Evolutionary conservation across 2,329 filamentous ascomycete genomes (phyloP), one percentile per base, ranked within the genome.

Genomic region (Alternaria burnsii): DNA sequence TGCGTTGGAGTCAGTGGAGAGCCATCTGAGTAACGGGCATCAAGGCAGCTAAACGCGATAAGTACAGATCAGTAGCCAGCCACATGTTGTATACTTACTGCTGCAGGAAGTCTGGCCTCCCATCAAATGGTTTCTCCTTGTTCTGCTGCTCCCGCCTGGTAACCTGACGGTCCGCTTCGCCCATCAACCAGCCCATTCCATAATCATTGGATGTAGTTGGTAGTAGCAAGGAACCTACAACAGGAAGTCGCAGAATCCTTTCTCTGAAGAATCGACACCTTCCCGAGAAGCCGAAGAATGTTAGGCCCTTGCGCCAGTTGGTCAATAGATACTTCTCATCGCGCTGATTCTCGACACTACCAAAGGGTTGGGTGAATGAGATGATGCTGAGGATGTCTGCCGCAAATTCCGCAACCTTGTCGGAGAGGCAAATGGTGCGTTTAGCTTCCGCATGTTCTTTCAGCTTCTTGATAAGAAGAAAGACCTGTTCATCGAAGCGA

Each of bases 341-440:
- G 24, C 76, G 71, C 55, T 76, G 72, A 46, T 80, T 78, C 60
- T 71, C 55, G 14, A 82, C 76, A 52, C 79, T 79, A 0, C 79
- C 79, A 70, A 78, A 81, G 3, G 78, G 69, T 3, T 73, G 47
- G 4, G 66, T 70, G 59, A 82, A 82, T 2, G 71, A 72, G 9
- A 82, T 70, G 71, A 78, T 77, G 8, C 76, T 78, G 73, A 82
- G 78, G 41, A 80, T 76, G 47, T 82, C 80, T 4, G 78, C 78
- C 3, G 79, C 78, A 59, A 80, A 81, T 58, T 81, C 73, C 18
- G 77, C 77, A 5, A 78, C 70, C 54, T 79, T 81, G 58, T 80
- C 75, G 11, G 66, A 73, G 3, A 81, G n/a, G 36, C 74, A 72
- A 9, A 81, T 65, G 5, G 67, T 56, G 3, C 64, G 59, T 26